Base-by-base conservation (phyloP, 2,329 filamentous ascomycete genomes). In the Claviceps monticola region DNA sequence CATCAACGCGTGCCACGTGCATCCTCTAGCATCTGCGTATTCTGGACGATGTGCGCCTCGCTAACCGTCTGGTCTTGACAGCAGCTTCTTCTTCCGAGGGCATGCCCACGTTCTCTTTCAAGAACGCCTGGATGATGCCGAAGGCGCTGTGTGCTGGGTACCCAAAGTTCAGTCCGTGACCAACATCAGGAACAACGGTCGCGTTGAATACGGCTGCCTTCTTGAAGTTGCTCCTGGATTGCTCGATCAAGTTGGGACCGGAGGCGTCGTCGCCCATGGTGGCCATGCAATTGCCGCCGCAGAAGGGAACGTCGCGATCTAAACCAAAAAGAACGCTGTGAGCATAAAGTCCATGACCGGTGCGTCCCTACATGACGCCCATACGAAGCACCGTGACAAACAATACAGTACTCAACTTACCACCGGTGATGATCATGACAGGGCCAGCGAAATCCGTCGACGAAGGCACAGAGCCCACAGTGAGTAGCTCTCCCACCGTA, bases 371-470 rank as follows among this genome's bases (percentile, higher is more conserved):
- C 29, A 3, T 37, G 16, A 16, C 13, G 7, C 6, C 16, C 38
- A n/a, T n/a, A 39, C 14, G 2, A 39, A 16, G 17, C 26, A 8
- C 26, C 26, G 3, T 29, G 26, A 4, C 11, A 43, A 21, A 3
- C 2, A 13, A 6, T 43, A 17, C 1, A 16, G 4, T 8, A 14
- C 29, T 34, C 1, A 3, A 59, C 66, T 62, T 54, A 72, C 72
- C 64, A 53, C 80, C 80, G 36, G 78, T 82, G 53, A 84, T 70
- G 48, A 84, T 69, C 46, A 80, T 63, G 0, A 80, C 78, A 0
- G 80, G 77, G 0, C 78, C 80, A 2, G 60, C 64, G 58, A 78
- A 80, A 0, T 60, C 55, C 50, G 64, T 74, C 3, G 58, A 55
- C 17, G 54, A 55, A 5, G 57, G 56, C 0, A 64, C 67, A 1